phyloP scores from a whole-genome alignment of 768 basidiomycete species.

The Xerocomellus dryophilus region DNA sequence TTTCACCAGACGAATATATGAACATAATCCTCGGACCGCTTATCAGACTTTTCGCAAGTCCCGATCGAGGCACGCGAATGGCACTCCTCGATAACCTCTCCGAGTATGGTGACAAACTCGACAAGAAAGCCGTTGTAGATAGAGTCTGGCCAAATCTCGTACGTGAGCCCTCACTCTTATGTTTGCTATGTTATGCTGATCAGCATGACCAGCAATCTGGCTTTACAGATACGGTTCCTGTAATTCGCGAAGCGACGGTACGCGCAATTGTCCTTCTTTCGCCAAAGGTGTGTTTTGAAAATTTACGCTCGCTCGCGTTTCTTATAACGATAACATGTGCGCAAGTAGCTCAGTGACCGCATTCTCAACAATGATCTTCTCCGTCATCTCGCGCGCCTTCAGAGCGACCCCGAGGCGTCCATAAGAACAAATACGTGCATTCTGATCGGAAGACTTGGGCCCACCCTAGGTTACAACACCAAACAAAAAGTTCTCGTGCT shows the following conservation, averaged over 20 bases:
- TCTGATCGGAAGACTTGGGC: slow-evolving; percentile 86
- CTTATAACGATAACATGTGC: slow-evolving; percentile 3
- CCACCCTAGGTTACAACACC: slow-evolving; percentile 80
- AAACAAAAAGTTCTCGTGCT: slow-evolving; percentile 96
- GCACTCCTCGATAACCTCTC: slow-evolving; percentile 83
- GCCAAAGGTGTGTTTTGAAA: slow-evolving; percentile 57
- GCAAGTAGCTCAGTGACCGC: slow-evolving; percentile 73
- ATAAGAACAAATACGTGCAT: slow-evolving; percentile 98
- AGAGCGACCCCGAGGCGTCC: slow-evolving; percentile 88
- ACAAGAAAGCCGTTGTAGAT: slow-evolving; percentile 79
- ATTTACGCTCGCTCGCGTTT: not conserved
- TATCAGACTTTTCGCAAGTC: slow-evolving; percentile 79
- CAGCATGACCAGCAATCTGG: slow-evolving; percentile 73
- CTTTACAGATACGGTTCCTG: slow-evolving; percentile 89
- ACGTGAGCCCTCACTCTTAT: not conserved
- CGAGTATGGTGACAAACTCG: slow-evolving; percentile 83
- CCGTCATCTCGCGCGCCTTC: slow-evolving; percentile 87
- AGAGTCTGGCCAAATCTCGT: slow-evolving; percentile 94
- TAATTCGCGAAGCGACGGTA: slow-evolving; percentile 92
- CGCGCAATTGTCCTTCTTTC: slow-evolving; percentile 82
- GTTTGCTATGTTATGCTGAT: not conserved
- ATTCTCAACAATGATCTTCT: slow-evolving; percentile 96
- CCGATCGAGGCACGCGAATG: slow-evolving; percentile 93
- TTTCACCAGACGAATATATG: slow-evolving; percentile 68
- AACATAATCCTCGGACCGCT: slow-evolving; percentile 71